Evolutionary conservation across 352 stramenopile species (phyloP).

Genomic region (Phytophthora boehmeriae): DNA sequence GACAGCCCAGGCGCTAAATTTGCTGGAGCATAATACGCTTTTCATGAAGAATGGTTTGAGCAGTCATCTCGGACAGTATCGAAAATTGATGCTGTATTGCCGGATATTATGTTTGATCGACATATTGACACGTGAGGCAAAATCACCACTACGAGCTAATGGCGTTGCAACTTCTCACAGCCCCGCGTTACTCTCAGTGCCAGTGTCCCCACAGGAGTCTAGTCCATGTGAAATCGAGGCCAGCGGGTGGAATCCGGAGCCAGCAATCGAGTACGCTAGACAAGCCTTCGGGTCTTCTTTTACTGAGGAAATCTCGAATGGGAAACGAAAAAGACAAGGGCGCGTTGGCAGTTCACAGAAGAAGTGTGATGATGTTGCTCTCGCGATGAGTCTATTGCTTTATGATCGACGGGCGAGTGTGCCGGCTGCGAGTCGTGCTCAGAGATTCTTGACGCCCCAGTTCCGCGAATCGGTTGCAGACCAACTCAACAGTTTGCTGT

Average conservation of each 20-base stretch:
- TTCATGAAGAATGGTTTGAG: slow-evolving; percentile 7
- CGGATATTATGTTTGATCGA: slow-evolving; percentile 55
- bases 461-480: slow-evolving; percentile 57
- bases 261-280: slow-evolving; percentile 41
- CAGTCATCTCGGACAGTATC: slow-evolving; percentile 1
- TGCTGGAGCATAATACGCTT: slow-evolving; percentile 24
- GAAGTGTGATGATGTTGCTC: slow-evolving; percentile 15
- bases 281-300: slow-evolving; percentile 29
- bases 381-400: slow-evolving; percentile 46
- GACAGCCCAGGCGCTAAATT: slow-evolving; percentile 36
- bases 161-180: neutral
- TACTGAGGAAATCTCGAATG: slow-evolving; percentile 11
- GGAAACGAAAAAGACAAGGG: slow-evolving; percentile 26
- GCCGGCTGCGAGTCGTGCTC: slow-evolving; percentile 27
- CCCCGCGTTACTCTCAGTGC: no score
- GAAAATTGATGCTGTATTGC: slow-evolving; percentile 38
- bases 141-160: slow-evolving; percentile 12
- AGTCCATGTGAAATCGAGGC: neutral
- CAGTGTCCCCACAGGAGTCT: neutral
- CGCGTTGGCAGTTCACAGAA: slow-evolving; percentile 2
- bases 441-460: slow-evolving; percentile 35
- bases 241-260: slow-evolving; percentile 39
- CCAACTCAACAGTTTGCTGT: slow-evolving; percentile 40
- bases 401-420: slow-evolving; percentile 37
- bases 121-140: slow-evolving; percentile 28